A percentile compares a stretch with the other conserved stretches of the same genome.
These are phyloP conservation scores for Castanea sativa DNA, from an alignment of 306 rosid genomes.

Conservation along the genomic window DNA sequence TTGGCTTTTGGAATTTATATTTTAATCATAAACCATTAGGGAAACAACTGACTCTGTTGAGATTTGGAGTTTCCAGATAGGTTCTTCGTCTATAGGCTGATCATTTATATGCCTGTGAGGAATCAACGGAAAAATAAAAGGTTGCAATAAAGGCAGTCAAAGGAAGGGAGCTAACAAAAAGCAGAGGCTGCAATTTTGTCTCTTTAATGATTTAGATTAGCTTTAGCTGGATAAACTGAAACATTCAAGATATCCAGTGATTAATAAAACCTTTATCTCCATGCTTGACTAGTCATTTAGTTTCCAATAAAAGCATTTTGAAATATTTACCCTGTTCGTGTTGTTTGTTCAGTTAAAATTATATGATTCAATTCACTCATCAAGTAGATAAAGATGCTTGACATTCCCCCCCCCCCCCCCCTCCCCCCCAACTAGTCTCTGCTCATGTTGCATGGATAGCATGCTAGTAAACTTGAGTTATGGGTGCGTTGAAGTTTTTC, in stretches of 20 bases:
- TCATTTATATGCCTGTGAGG: neutral
- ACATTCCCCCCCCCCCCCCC: neutral
- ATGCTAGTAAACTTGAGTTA: slow-evolving; percentile 16
- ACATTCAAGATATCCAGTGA: neutral
- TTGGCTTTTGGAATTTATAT: too few species aligned
- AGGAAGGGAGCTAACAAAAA: neutral
- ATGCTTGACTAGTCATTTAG: neutral
- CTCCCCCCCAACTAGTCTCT: neutral
- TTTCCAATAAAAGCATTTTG: neutral
- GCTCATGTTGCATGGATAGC: neutral
- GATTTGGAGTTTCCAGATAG: too few species aligned
- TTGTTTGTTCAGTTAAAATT: slow-evolving; percentile 8
- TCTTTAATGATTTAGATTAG: neutral
- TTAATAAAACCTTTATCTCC: neutral
- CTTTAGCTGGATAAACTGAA: neutral
- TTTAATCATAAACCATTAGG: too few species aligned
- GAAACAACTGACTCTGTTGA: too few species aligned
- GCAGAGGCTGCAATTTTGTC: neutral
- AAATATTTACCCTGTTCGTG: slow-evolving; percentile 5
- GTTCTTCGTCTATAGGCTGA: too few species aligned
- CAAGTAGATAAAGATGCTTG: slow-evolving; percentile 3
- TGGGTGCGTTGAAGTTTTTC: neutral
- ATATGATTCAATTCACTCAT: slow-evolving; percentile 9
- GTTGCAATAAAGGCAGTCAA: neutral
- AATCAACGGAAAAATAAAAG: neutral